Base-by-base conservation (phyloP, 805 yeast species). In the Zygosaccharomyces gambellarensis region DNA sequence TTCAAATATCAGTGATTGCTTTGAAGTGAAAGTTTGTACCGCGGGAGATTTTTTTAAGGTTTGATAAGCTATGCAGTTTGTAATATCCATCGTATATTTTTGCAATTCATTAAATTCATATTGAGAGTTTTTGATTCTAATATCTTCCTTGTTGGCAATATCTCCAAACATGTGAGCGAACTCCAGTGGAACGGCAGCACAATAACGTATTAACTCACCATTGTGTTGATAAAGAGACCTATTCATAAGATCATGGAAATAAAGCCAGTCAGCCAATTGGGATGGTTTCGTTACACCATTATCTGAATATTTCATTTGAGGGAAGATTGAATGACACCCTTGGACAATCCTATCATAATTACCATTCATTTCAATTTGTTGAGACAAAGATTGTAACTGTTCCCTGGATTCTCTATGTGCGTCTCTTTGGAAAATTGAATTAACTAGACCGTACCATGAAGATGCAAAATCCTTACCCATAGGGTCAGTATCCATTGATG, bases 261-360 rank as follows among this genome's bases (percentile, higher is more conserved):
- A 77, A 27, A 87, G 62, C 96, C 96, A 90, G 53, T 87, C 94
- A 38, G 86, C 77, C 7, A 89, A 69, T 23, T 65, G 70, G 11
- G 78, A 65, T 0, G 95, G 85, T 55, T 83, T 83, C 7, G 56
- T 55, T 25, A 87, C 67, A 42, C 81, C 72, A 47, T 79, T 83
- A 55, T 87, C 95, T 39, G 83, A 73, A 60, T 81, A 82, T 28
- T 79, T 81, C 50, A 80, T 75, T 25, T 76, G 77, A 14, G 82
- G 79, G 62, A 82, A 87, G 31, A 73, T 65, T 44, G 83, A 77
- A 66, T 88, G 90, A 61, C 90, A 85, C 1, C 94, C 90, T 50
- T 75, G 74, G 5, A 84, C 64, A 3, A 90, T 79, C 58, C 79
- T 84, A 47, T 87, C 96, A 47, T 75, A 71, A 31, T 76, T 77